Base-by-base conservation (phyloP, 305 asterid species). In the Solanum aculeatissimum region DNA sequence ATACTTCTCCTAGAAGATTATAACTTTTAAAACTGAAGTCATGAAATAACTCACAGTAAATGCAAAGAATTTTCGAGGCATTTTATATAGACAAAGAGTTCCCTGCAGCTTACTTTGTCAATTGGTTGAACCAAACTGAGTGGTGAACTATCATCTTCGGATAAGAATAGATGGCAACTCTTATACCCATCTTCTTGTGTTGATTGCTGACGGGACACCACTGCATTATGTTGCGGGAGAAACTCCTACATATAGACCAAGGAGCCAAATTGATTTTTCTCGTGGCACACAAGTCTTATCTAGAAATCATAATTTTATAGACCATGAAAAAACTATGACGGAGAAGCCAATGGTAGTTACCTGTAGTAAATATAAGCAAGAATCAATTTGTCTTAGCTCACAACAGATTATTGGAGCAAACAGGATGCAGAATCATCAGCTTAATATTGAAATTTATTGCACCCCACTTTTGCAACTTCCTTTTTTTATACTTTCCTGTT, bases 111-210 rank as follows among this genome's bases (percentile, higher is more conserved):
- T 90, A 93, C 97, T 78, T 88, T 87, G 47, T 88, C 88, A 79
- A 85, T 81, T 55, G 93, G 86, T 55, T 87, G 92, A 85, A 90
- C 83, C 80, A 81, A 88, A 81, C 91, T 92, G 40, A 86, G 86
- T 55, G 93, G 88, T 49, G 92, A 87, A 85, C 89, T 87, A 43
- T 88, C 92, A 65, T 92, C 86, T 80, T 91, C 94, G 3, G 95
- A 91, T 84, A 92, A 72, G 51, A 86, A 89, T 83, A 93, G 85
- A 68, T 85, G 92, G 85, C 91, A 89, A 85, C 86, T 88, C 85
- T 85, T 74, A 72, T 89, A 91, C 88, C 89, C 93, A 85, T 83
- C 89, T 84, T 85, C 85, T 74, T 83, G 92, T 81, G 83, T 85
- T 62, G 75, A 57, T 9, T 0, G 65, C 25, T n/a, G 90, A 86